Evolutionary conservation across 192 early-diverging fungal species (phyloP), one percentile per base, ranked within the genome.

Genomic region (Coemansia sp.): DNA sequence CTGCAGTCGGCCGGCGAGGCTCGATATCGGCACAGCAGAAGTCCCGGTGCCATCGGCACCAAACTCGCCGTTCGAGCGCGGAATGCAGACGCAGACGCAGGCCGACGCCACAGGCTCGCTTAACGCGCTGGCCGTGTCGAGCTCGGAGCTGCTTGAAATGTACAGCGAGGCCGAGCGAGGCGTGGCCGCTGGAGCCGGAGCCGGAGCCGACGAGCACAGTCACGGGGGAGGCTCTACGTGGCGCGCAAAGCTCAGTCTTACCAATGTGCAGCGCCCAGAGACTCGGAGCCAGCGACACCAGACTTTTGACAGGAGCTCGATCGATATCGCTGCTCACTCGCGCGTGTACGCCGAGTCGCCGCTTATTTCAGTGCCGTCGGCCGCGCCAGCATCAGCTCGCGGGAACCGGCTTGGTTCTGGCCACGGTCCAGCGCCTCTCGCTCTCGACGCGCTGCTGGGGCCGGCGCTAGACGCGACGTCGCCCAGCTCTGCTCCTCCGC

Each of bases 181-280:
- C 8, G 28, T 52, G 12, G 17, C 58, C 7, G 59, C 62, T 36
- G 66, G 70, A 8, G 49, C 49, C 22, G 49, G 51, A 3, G 56
- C 56, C 33, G 30, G 31, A 5, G 5, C 56, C 32, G n/a, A 34
- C 42, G 68, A 71, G 58, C 69, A 63, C 68, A 74, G 65, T 40
- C 55, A 66, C 45, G 42, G 42, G 2, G 71, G 77, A 8, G 72
- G 77, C 29, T 71, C 77, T 20, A 60, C 71, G 11, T 80, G 77
- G 77, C 68, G 77, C 14, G 66, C 77, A 57, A 80, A 80, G 59
- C 77, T 80, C 31, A 68, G 77, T 17, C 74, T 80, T 51, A 74
- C 77, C 7, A 80, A 75, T 25, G 22, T 68, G 17, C 77, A 72
- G 25, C 77, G 77, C 48, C 76, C 76, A 4, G 76, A 79, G n/a